Base-by-base conservation (phyloP, 768 basidiomycete species). In the Strobilomyces dryophilus region DNA sequence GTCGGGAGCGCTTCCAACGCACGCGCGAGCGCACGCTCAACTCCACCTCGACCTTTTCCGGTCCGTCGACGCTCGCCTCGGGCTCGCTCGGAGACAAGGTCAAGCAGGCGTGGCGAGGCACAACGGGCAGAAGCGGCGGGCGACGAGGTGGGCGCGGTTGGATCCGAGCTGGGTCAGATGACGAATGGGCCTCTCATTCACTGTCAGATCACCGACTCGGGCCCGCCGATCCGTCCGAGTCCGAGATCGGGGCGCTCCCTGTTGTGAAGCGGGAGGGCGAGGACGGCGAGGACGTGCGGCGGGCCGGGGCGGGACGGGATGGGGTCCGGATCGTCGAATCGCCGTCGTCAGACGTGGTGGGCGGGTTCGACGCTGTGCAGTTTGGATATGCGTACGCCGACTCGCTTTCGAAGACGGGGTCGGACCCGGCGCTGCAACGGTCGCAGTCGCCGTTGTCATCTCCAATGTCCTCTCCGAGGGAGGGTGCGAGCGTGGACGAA, bases 101-200 rank as follows among this genome's bases (percentile, higher is more conserved):
- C 31, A 70, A 59, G 17, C 58, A 47, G 2, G 42, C 67, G 17
- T 68, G 66, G 72, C 51, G 55, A 48, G 53, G 58, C 51, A 51
- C 61, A 12, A 50, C 45, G 20, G 34, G 35, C 7, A 29, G 50
- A 20, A 45, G 26, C 5, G 17, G 62, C 47, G 53, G 41, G 47
- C 55, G 57, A 65, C 64, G 61, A 52, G 59, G 62, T 55, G 65
- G 62, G 44, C 68, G 71, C 43, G 79, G 81, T 27, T 83, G 82
- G 82, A 69, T 81, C 21, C 74, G 74, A 55, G 75, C 81, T 37
- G 71, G 73, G 35, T 77, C 73, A 35, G 68, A 70, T 35, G 79
- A 79, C 51, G 78, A 77, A 53, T 82, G 77, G 76, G 76, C 74
- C 34, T 54, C 59, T 41, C 70, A 68, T 55, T 57, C 24, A 24